phyloP scores from a whole-genome alignment of 441 rosid genomes.

The Metrosideros polymorpha region DNA sequence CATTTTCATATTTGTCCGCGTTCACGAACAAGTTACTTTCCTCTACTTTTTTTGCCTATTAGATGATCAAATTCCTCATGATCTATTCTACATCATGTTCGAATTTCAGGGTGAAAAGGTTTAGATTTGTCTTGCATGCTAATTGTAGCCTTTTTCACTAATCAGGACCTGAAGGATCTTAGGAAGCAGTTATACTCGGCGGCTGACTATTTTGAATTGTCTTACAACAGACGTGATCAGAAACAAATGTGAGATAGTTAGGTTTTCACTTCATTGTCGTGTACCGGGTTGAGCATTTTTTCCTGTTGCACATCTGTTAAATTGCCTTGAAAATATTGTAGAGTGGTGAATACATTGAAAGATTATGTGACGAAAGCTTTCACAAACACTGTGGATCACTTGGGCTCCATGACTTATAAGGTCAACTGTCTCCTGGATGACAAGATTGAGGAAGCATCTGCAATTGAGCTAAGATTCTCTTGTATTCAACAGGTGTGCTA shows the following conservation, averaged over 20 bases:
- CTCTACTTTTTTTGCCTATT: neutral
- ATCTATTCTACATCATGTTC: neutral
- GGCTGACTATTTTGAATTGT: slow-evolving; percentile 74
- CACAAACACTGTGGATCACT: slow-evolving; percentile 74
- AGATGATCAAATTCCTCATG: neutral
- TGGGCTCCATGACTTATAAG: slow-evolving; percentile 84
- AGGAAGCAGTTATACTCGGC: slow-evolving; percentile 80
- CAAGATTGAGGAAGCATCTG: slow-evolving; percentile 40
- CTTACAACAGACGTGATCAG: slow-evolving; percentile 42
- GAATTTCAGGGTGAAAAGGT: neutral
- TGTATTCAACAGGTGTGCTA: slow-evolving; percentile 55
- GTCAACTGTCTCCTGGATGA: slow-evolving; percentile 48
- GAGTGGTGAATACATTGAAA: slow-evolving; percentile 60
- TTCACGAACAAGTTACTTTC: neutral
- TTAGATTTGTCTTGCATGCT: neutral
- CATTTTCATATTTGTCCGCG: neutral
- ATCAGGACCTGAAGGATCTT: slow-evolving; percentile 64
- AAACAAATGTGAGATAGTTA: slow-evolving; percentile 45
- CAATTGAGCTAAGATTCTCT: slow-evolving; percentile 39
- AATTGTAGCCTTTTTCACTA: neutral
- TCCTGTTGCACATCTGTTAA: neutral
- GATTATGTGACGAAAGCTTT: slow-evolving; percentile 73
- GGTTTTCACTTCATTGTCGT: neutral
- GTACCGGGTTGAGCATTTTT: neutral
- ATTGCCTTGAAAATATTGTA: slow-evolving; percentile 1